These are phyloP conservation scores for Schizothecium vesticola DNA, from an alignment of 495 filamentous ascomycete genomes.

Conservation along the genomic window DNA sequence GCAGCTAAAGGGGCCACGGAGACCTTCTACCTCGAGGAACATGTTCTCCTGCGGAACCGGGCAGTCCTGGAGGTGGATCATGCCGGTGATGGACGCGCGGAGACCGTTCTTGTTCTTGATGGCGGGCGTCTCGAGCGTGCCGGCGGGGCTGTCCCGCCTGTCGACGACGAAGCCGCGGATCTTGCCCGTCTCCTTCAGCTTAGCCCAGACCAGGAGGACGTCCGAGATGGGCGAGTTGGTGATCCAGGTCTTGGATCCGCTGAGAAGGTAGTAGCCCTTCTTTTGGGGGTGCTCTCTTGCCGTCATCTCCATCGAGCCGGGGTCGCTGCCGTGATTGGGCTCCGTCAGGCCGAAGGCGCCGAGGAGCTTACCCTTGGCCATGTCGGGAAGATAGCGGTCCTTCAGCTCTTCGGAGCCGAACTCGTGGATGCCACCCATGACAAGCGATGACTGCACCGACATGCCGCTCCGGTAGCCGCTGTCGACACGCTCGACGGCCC, in stretches of 20 bases:
- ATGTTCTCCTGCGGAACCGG: constrained; percentile 89
- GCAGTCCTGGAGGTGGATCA: constrained; percentile 91
- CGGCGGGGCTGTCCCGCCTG: constrained; percentile 69
- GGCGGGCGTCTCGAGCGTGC: constrained; percentile 83
- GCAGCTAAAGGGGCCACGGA: constrained; percentile 86
- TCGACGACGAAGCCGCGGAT: constrained; percentile 94
- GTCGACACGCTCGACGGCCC: constrained; percentile 94
- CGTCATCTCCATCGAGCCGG: constrained; percentile 88
- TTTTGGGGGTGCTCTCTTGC: constrained; percentile 84
- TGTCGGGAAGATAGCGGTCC: constrained; percentile 72
- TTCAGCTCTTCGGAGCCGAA: constrained; percentile 88
- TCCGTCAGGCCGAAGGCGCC: constrained; percentile 95
- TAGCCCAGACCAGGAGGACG: constrained; percentile 89
- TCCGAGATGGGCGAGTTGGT: constrained; percentile 96
- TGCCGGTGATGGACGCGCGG: constrained; percentile 88
- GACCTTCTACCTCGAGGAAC: constrained; percentile 85
- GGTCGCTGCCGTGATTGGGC: constrained; percentile 96
- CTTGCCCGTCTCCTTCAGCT: constrained; percentile 82
- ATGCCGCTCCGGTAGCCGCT: constrained; percentile 93
- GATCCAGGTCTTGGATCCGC: constrained; percentile 95
- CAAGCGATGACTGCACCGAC: constrained; percentile 91
- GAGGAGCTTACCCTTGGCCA: constrained; percentile 82
- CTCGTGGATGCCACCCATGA: constrained; percentile 95
- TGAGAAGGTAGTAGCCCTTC: constrained; percentile 74
- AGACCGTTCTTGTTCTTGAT: constrained; percentile 96